A percentile compares a stretch with the other conserved stretches of the same genome.
These are phyloP conservation scores for Penicillium psychrosexuale DNA, from an alignment of 2,329 filamentous ascomycete species.

Conservation along the genomic window DNA sequence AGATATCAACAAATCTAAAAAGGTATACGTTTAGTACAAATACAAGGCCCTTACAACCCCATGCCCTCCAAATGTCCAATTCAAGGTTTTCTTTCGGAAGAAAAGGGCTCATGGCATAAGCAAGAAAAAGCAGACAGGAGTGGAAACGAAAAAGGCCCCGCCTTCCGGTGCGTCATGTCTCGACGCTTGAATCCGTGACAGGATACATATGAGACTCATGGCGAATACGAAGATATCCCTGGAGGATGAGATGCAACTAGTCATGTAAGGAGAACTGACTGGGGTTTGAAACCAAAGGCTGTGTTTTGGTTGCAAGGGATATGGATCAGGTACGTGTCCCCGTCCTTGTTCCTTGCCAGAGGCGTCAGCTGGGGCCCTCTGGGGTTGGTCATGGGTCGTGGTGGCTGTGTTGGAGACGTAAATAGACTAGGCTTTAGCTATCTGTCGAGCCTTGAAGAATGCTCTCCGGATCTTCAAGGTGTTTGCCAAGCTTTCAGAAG, in stretches of 20 bases:
- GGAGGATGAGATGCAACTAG: conserved; percentile 7
- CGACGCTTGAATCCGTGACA: neutral
- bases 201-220: neutral
- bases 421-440: neutral
- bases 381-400: neutral
- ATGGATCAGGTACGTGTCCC: conserved; percentile 24
- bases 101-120: neutral
- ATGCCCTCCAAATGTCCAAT: neutral
- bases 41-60: neutral
- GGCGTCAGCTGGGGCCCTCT: neutral
- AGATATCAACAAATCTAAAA: neutral
- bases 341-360: neutral
- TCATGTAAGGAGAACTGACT: conserved; percentile 17
- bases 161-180: conserved; percentile 9
- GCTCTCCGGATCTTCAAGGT: neutral
- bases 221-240: neutral
- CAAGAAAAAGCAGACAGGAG: neutral
- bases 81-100: neutral
- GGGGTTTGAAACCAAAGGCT: conserved; percentile 10
- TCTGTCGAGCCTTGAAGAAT: neutral
- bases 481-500: conserved; percentile 1
- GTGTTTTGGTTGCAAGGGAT: conserved; percentile 20
- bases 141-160: conserved; percentile 9
- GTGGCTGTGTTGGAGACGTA: neutral
- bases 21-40: neutral